Percentiles rank a stretch among this genome's conserved stretches.
These are phyloP conservation scores for Setaria italica DNA, from an alignment of 202 grass and related monocot species.

Conservation along the genomic window DNA sequence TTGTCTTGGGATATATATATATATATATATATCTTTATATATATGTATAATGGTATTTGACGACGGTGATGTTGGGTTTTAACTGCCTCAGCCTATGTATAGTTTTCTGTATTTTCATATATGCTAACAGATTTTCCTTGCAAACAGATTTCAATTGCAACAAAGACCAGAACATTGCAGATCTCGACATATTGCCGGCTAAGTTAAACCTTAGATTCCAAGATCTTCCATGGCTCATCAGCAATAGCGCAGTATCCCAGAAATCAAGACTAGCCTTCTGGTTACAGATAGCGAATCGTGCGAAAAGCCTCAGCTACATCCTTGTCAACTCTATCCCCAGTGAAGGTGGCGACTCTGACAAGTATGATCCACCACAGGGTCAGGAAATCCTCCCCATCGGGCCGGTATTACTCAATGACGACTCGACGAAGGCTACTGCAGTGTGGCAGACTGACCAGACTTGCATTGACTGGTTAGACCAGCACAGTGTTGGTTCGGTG, in stretches of 20 bases:
- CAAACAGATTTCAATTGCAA: background rate
- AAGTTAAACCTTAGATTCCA: conserved; percentile 49
- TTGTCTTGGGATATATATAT: no score
- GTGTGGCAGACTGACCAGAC: conserved; percentile 58
- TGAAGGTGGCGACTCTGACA: conserved; percentile 15
- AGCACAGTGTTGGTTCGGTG: conserved; percentile 46
- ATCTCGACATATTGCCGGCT: background rate
- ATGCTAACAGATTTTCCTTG: background rate
- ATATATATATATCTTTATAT: no score
- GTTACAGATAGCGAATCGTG: conserved; percentile 50
- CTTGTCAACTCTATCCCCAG: conserved; percentile 71
- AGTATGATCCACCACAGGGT: background rate
- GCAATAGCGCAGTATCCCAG: conserved; percentile 37
- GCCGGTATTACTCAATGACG: conserved; percentile 33
- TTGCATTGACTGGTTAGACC: conserved; percentile 64
- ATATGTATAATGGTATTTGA: background rate
- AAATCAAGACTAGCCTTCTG: conserved; percentile 69
- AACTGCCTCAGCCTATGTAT: background rate
- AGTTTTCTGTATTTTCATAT: background rate
- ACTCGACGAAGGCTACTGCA: conserved; percentile 9
- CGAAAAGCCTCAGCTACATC: conserved; percentile 48
- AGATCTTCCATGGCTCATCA: conserved; percentile 78
- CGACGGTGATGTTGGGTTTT: background rate
- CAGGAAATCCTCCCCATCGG: conserved; percentile 56
- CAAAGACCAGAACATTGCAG: conserved; percentile 3